Evolutionary conservation across 2,329 filamentous ascomycete genomes (phyloP).

Genomic region (Pezicula radicicola): DNA sequence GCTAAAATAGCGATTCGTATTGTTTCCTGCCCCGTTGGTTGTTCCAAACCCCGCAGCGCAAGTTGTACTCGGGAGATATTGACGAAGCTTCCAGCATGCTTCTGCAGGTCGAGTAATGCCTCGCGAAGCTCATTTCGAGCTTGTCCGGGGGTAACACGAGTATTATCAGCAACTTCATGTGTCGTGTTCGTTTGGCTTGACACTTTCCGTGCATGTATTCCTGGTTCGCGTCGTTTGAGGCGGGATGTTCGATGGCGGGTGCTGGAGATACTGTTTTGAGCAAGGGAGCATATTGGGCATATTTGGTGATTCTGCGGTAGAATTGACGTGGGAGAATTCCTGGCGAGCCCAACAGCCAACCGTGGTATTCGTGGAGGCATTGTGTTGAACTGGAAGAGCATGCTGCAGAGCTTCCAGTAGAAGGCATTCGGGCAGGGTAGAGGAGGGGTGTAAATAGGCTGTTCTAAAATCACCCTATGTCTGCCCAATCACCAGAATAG

Average conservation of each 20-base stretch:
- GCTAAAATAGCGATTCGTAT: conserved; percentile 57
- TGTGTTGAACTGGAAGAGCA: conserved; percentile 11
- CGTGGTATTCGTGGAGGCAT: conserved; percentile 30
- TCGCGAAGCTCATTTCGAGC: conserved; percentile 19
- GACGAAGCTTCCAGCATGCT: conserved; percentile 56
- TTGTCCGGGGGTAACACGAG: not conserved
- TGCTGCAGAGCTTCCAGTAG: conserved; percentile 1
- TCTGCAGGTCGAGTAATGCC: conserved; percentile 57
- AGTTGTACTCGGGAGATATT: conserved; percentile 71
- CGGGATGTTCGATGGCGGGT: not conserved
- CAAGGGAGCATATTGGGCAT: conserved; percentile 23
- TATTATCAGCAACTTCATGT: not conserved
- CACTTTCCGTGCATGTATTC: conserved; percentile 12
- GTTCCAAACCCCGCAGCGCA: conserved; percentile 61
- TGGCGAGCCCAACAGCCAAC: conserved; percentile 15
- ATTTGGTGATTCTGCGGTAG: conserved; percentile 6
- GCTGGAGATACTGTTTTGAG: conserved; percentile 2
- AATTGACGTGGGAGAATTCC: conserved; percentile 7
- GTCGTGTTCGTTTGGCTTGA: conserved; percentile 6
- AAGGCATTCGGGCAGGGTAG: conserved; percentile 2
- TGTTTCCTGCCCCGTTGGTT: conserved; percentile 52
- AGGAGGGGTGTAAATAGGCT: too few relatives aligned
- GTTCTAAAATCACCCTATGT: too few relatives aligned
- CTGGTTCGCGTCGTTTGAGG: conserved; percentile 2
- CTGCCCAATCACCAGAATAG: too few relatives aligned